Evolutionary conservation across 2,329 filamentous ascomycete species (phyloP).

Genomic region (Colletotrichum neosansevieriae): DNA sequence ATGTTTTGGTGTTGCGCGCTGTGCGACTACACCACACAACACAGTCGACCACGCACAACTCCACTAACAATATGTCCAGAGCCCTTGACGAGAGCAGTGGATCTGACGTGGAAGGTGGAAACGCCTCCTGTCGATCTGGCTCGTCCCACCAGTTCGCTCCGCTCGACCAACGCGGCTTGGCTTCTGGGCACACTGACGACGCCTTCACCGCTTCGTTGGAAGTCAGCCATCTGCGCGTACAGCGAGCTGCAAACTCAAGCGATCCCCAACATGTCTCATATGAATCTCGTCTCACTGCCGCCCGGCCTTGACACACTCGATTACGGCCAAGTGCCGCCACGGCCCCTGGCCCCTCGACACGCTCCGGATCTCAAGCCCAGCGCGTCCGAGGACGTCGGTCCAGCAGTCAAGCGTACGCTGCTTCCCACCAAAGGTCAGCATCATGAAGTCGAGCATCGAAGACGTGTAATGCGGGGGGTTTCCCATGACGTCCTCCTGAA

Average conservation of each 20-base stretch:
- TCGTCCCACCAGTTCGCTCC: slow-evolving; percentile 9
- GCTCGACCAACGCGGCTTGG: slow-evolving; percentile 6
- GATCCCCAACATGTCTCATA: background rate
- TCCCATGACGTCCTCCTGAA: slow-evolving; percentile 49
- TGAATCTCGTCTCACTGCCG: background rate
- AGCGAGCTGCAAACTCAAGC: slow-evolving; percentile 3
- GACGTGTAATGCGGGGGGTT: slow-evolving; percentile 45
- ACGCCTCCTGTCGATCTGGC: slow-evolving; percentile 14
- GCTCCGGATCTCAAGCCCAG: slow-evolving; percentile 46
- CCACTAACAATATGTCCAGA: background rate
- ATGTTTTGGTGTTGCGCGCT: background rate
- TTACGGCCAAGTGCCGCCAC: slow-evolving; percentile 38
- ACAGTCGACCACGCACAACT: background rate
- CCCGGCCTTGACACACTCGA: slow-evolving; percentile 42
- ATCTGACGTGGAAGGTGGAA: slow-evolving; percentile 3
- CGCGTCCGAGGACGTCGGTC: slow-evolving; percentile 42
- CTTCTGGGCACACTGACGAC: background rate
- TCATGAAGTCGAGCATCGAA: slow-evolving; percentile 48
- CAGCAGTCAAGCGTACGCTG: slow-evolving; percentile 48
- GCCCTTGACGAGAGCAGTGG: slow-evolving; percentile 10
- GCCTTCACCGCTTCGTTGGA: slow-evolving; percentile 19
- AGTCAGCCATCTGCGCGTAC: background rate
- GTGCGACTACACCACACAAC: background rate
- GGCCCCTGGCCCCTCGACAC: slow-evolving; percentile 41
- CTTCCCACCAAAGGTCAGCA: slow-evolving; percentile 50